These are phyloP conservation scores for Sungouiella thailandica DNA, from an alignment of 805 yeast species.

Conservation along the genomic window DNA sequence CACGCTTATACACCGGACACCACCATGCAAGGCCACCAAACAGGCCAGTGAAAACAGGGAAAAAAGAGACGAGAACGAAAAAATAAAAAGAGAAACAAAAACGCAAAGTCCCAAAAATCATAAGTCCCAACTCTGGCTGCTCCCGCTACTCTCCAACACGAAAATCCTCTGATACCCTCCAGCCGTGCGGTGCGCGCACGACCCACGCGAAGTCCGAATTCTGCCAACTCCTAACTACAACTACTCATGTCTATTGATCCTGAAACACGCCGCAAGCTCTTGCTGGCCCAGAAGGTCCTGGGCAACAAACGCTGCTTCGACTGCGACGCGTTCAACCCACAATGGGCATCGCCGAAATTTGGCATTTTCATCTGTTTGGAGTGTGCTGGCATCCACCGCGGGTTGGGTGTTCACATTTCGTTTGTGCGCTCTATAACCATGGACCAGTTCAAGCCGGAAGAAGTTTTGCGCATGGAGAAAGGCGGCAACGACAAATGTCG, in stretches of 20 bases:
- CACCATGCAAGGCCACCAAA: too few species aligned
- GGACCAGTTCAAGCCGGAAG: slow-evolving; percentile 97
- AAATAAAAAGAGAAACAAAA: too few species aligned
- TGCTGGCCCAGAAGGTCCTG: slow-evolving; percentile 73
- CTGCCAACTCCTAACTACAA: neutral
- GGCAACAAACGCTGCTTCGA: slow-evolving; percentile 88
- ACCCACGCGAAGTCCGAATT: neutral
- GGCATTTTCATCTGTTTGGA: slow-evolving; percentile 96
- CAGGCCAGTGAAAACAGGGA: too few species aligned
- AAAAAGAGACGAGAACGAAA: too few species aligned
- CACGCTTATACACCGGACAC: too few species aligned
- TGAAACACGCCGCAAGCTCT: slow-evolving; percentile 76
- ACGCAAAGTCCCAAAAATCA: too few species aligned
- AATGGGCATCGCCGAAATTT: slow-evolving; percentile 98
- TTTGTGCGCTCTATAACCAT: slow-evolving; percentile 95
- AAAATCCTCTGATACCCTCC: too few species aligned
- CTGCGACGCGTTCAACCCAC: slow-evolving; percentile 94
- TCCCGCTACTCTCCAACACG: too few species aligned
- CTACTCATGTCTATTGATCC: slow-evolving; percentile 76
- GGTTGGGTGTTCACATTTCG: slow-evolving; percentile 93
- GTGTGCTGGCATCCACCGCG: slow-evolving; percentile 96
- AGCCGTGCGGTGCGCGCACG: slow-evolving; percentile 1
- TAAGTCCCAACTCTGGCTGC: too few species aligned
- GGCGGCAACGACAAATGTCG: slow-evolving; percentile 86
- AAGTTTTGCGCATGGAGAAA: slow-evolving; percentile 80